phyloP scores from a whole-genome alignment of 805 yeast genomes.

The Monosporozyma unispora region DNA sequence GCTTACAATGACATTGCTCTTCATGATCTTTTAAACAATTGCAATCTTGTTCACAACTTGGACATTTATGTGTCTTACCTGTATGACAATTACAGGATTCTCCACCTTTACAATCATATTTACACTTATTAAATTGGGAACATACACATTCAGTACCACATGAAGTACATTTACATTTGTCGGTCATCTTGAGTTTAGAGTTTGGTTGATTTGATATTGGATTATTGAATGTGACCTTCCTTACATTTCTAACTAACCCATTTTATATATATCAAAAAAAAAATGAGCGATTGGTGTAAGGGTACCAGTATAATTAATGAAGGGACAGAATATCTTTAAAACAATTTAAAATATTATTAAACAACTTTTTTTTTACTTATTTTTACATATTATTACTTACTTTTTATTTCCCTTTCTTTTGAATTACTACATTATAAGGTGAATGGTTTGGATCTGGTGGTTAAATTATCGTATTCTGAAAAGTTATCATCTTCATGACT shows the following conservation, averaged over 20 bases:
- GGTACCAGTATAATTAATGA: too few relatives aligned
- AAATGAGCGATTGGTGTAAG: too few relatives aligned
- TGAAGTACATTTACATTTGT: not conserved
- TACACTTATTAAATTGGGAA: not conserved
- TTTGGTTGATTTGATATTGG: not conserved
- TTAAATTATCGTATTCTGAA: not conserved
- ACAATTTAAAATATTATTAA: too few relatives aligned
- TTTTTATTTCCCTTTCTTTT: too few relatives aligned
- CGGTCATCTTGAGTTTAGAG: not conserved
- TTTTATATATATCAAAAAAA: too few relatives aligned
- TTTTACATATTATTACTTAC: too few relatives aligned
- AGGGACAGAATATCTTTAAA: too few relatives aligned
- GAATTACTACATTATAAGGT: not conserved
- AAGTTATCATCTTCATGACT: too few relatives aligned
- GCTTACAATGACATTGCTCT: not conserved
- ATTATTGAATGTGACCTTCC: too few relatives aligned
- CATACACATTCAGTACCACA: constrained; percentile 1
- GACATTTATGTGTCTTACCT: not conserved
- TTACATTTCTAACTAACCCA: too few relatives aligned
- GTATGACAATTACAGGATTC: not conserved
- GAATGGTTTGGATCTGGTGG: not conserved
- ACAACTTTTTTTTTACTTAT: too few relatives aligned
- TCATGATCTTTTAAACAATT: not conserved
- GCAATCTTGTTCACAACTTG: not conserved
- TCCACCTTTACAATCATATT: not conserved